These are phyloP conservation scores for Incumbomyces lentus DNA, from an alignment of 2,329 filamentous ascomycete species.

Conservation along the genomic window DNA sequence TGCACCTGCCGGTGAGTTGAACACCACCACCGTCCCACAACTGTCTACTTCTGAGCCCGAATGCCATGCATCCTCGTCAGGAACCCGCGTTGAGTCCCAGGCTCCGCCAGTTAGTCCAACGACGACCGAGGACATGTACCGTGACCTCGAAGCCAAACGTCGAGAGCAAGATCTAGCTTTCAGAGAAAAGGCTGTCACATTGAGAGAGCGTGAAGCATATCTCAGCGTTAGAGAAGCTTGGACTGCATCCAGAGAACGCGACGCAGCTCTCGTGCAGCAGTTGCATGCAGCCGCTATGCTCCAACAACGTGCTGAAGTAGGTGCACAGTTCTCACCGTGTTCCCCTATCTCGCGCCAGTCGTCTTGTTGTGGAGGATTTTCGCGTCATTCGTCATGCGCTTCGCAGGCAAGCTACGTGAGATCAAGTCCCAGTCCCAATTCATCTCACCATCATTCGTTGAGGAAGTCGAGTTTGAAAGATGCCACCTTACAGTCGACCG, in stretches of 20 bases:
- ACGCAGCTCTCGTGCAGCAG: constrained; percentile 13
- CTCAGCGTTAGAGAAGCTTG: constrained; percentile 13
- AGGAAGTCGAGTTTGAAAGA: not conserved
- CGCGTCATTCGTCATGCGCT: not conserved
- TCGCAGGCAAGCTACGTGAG: not conserved
- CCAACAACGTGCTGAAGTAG: constrained; percentile 11
- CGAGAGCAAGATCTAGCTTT: constrained; percentile 14
- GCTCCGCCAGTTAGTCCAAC: not conserved
- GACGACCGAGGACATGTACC: not conserved
- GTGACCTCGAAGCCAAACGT: constrained; percentile 8
- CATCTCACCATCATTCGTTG: not conserved
- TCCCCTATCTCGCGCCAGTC: not conserved
- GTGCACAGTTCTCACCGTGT: constrained; percentile 14
- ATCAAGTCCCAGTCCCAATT: not conserved
- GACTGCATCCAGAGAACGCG: constrained; percentile 13
- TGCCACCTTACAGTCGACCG: not conserved
- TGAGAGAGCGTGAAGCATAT: constrained; percentile 15
- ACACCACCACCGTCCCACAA: not conserved
- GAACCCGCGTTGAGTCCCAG: not conserved
- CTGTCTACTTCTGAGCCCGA: not conserved
- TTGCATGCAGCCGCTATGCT: constrained; percentile 11
- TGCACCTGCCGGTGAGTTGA: not conserved
- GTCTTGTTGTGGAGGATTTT: not conserved
- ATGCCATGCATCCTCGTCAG: constrained; percentile 1
- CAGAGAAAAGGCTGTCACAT: constrained; percentile 15